A percentile compares a stretch with the other conserved stretches of the same genome.
Evolutionary conservation across 345 rosid genomes (phyloP).

Genomic region (Cardamine occulta): DNA sequence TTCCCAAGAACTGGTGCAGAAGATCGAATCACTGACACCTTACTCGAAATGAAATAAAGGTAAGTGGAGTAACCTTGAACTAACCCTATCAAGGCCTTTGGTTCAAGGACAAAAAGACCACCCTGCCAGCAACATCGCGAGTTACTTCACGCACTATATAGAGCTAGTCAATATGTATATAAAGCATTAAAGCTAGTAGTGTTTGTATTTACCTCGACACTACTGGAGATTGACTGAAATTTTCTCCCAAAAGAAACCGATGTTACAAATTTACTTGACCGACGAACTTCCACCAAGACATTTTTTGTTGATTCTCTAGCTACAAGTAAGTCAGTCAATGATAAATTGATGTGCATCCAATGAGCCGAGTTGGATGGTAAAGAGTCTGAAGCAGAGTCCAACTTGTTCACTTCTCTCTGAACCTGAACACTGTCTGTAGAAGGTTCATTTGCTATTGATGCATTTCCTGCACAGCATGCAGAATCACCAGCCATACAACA

Average conservation of each 20-base stretch:
- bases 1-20: slow-evolving; percentile 42
- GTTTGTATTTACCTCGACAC: slow-evolving; percentile 58
- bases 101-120: slow-evolving; percentile 69
- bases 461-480: slow-evolving; percentile 36
- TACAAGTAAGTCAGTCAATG: slow-evolving; percentile 55
- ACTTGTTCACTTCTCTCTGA: slow-evolving; percentile 45
- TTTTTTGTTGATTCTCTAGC: slow-evolving; percentile 60
- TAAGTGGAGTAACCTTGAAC: slow-evolving; percentile 51
- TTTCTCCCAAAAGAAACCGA: slow-evolving; percentile 63
- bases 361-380: slow-evolving; percentile 42
- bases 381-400: slow-evolving; percentile 48
- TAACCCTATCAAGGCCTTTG: slow-evolving; percentile 56
- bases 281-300: slow-evolving; percentile 52
- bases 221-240: slow-evolving; percentile 57
- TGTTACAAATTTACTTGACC: slow-evolving; percentile 58
- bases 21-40: slow-evolving; percentile 46
- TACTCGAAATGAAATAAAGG: slow-evolving; percentile 43
- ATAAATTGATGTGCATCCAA: slow-evolving; percentile 56
- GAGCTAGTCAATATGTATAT: slow-evolving; percentile 27
- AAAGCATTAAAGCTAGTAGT: slow-evolving; percentile 20
- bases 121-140: slow-evolving; percentile 69
- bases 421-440: slow-evolving; percentile 48
- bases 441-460: slow-evolving; percentile 44
- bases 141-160: slow-evolving; percentile 30
- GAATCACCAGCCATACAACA: slow-evolving; percentile 45